Conservation (phyloP, 495 filamentous ascomycete species). For the Trichoderma reesei region DNA sequence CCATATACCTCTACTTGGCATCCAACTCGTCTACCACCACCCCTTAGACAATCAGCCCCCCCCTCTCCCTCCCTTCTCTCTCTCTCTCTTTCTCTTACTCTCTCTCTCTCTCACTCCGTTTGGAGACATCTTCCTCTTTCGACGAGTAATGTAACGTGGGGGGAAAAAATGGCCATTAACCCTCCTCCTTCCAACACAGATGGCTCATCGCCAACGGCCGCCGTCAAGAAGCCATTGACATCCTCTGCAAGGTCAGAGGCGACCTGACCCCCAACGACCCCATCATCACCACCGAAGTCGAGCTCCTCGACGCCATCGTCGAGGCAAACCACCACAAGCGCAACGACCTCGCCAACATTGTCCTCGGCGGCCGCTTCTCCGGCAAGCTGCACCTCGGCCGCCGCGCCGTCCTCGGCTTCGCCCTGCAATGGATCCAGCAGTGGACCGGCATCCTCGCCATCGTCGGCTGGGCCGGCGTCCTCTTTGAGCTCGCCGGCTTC, state of each 20-base stretch:
- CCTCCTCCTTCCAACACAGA: too few species aligned
- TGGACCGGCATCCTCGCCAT: constrained; percentile 25
- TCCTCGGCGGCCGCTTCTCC: constrained; percentile 13
- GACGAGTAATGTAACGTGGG: too few species aligned
- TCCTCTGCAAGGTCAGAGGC: constrained; percentile 18
- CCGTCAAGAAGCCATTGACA: constrained; percentile 22
- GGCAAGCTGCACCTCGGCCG: constrained; percentile 24
- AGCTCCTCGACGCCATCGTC: constrained; percentile 18
- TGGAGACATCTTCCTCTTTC: too few species aligned
- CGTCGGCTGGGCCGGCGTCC: constrained; percentile 20
- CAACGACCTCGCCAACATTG: constrained; percentile 16
- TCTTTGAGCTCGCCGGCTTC: constrained; percentile 17
- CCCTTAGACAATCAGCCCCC: too few species aligned
- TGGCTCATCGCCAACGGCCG: constrained; percentile 25
- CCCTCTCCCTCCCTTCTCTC: neutral
- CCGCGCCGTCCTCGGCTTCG: constrained; percentile 19
- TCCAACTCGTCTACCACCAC: too few species aligned
- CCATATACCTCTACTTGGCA: constrained; percentile 1
- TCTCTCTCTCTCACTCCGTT: too few species aligned
- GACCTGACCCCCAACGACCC: constrained; percentile 12
- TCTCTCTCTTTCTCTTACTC: too few species aligned
- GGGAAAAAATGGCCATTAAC: too few species aligned
- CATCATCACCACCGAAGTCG: constrained; percentile 13
- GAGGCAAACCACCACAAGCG: constrained; percentile 18
- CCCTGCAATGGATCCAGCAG: constrained; percentile 25